A percentile compares a stretch with the other conserved stretches of the same genome.
phyloP scores from a whole-genome alignment of 805 yeast species.

The Yarrowia osloensis region DNA sequence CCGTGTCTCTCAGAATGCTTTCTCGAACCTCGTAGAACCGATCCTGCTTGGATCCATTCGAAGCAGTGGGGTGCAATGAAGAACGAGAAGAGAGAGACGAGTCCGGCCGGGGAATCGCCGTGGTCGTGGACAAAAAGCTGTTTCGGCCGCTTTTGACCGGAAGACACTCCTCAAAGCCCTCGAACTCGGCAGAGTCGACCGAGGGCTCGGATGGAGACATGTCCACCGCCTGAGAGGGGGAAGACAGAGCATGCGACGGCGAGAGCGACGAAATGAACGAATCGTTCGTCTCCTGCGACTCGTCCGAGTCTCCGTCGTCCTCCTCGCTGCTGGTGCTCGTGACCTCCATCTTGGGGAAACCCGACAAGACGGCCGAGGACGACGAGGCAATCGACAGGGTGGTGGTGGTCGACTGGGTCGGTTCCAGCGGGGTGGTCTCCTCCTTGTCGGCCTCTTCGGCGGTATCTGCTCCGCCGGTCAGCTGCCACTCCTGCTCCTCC shows the following conservation, averaged over 20 bases:
- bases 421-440: background rate
- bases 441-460: slow-evolving; percentile 9
- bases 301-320: background rate
- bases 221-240: background rate
- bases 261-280: background rate
- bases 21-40: slow-evolving; percentile 28
- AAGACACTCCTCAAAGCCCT: slow-evolving; percentile 21
- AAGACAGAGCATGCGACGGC: background rate
- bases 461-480: background rate
- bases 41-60: slow-evolving; percentile 21
- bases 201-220: background rate
- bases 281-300: background rate
- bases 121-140: slow-evolving; percentile 8
- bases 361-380: slow-evolving; percentile 4
- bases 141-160: slow-evolving; percentile 12
- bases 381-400: background rate
- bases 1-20: slow-evolving; percentile 20
- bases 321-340: background rate
- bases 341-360: slow-evolving; percentile 20
- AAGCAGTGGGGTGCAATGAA: background rate
- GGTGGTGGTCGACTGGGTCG: background rate
- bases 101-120: slow-evolving; percentile 6
- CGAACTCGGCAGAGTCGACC: background rate
- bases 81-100: slow-evolving; percentile 20
- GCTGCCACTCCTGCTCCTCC: slow-evolving; percentile 30